Evolutionary conservation across 164 flowering plant genomes (phyloP).

Genomic region (Liquidambar formosana): DNA sequence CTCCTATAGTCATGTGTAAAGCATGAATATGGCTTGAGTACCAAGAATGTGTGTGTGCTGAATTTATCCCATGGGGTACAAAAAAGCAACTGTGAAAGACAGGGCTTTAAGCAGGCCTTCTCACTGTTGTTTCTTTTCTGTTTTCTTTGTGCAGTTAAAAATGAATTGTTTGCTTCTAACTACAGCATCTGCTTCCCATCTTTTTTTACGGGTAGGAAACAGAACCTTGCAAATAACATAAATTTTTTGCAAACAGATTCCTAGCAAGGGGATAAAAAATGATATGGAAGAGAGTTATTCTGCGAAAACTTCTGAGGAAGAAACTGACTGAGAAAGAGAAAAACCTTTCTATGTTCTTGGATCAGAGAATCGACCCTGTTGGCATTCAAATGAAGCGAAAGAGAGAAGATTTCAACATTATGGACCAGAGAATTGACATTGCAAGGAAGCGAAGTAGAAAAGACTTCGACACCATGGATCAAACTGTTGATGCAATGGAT

Average conservation of each 20-base stretch:
- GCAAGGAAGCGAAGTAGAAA: constrained; percentile 8
- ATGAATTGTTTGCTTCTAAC: too few species aligned
- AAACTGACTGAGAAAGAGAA: constrained; percentile 2
- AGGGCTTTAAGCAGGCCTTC: too few species aligned
- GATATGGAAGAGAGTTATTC: not conserved
- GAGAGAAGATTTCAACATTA: not conserved
- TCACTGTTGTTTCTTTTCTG: too few species aligned
- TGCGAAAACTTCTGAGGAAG: not conserved
- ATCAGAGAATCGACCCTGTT: not conserved
- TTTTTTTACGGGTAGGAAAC: too few species aligned
- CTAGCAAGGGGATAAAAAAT: not conserved
- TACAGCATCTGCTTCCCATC: too few species aligned
- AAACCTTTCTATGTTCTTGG: too few species aligned
- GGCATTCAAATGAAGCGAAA: constrained; percentile 5
- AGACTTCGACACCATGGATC: not conserved
- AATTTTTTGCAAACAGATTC: constrained; percentile 4
- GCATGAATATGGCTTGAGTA: too few species aligned
- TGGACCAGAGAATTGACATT: not conserved
- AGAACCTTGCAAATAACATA: not conserved
- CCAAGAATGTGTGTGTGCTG: too few species aligned
- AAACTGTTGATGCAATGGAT: constrained; percentile 18
- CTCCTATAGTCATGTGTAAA: too few species aligned
- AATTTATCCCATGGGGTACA: too few species aligned
- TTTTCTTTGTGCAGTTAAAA: too few species aligned
- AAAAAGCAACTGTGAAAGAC: too few species aligned